Evolutionary conservation across 768 basidiomycete species (phyloP).

Genomic region (Dioszegia crocea): DNA sequence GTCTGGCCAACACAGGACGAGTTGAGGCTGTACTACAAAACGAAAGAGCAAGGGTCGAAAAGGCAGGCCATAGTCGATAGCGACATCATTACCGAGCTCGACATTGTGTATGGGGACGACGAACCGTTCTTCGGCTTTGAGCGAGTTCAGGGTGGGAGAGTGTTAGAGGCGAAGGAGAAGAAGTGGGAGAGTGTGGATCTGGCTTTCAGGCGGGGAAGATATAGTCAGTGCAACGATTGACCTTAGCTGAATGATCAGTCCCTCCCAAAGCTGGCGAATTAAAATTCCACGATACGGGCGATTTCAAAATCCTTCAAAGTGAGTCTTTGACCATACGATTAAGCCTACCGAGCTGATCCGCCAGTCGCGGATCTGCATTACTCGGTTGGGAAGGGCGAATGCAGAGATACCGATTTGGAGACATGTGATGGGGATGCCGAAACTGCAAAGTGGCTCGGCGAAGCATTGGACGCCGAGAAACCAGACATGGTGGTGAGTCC

Average conservation of each 20-base stretch:
- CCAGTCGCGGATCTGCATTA: conserved; percentile 93
- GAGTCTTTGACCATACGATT: conserved; percentile 3
- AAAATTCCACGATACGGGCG: conserved; percentile 76
- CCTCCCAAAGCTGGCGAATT: conserved; percentile 70
- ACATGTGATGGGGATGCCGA: conserved; percentile 69
- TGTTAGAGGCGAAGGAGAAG: conserved; percentile 28
- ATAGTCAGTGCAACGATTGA: no score
- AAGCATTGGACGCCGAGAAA: conserved; percentile 69
- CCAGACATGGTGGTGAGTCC: conserved; percentile 71
- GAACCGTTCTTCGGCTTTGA: conserved; percentile 83
- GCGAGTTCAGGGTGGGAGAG: conserved; percentile 54
- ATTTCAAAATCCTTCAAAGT: conserved; percentile 61
- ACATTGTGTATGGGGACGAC: conserved; percentile 80
- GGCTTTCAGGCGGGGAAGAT: conserved; percentile 34
- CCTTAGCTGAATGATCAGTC: conserved; percentile 52
- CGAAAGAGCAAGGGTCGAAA: conserved; percentile 52
- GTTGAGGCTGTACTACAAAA: conserved; percentile 74
- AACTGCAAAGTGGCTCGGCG: conserved; percentile 68
- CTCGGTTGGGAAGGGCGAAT: conserved; percentile 71
- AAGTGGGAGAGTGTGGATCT: conserved; percentile 46
- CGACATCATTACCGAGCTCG: conserved; percentile 78
- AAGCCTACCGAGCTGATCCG: background rate
- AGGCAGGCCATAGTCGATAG: conserved; percentile 20
- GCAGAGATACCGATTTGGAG: conserved; percentile 62
- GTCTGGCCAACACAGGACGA: conserved; percentile 56